These are phyloP conservation scores for Ogataea polymorpha DNA, from an alignment of 805 yeast genomes.

Conservation along the genomic window DNA sequence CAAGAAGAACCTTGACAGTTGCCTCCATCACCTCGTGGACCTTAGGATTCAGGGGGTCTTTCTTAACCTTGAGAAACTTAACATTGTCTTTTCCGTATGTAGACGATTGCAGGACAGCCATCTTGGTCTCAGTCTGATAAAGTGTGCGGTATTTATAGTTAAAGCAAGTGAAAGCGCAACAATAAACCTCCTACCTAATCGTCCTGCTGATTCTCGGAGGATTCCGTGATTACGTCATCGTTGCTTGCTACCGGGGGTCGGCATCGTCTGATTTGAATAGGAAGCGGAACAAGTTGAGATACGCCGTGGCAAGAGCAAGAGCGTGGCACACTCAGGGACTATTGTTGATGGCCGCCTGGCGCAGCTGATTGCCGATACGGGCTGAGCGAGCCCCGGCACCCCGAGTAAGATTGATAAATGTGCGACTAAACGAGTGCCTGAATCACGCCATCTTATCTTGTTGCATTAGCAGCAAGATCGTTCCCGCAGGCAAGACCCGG, in stretches of 20 bases:
- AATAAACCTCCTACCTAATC: background rate
- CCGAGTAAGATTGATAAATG: background rate
- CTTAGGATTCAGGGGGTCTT: conserved; percentile 67
- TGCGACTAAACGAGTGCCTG: background rate
- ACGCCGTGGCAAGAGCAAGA: too few relatives aligned
- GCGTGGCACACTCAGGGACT: too few relatives aligned
- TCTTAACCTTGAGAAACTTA: conserved; percentile 84
- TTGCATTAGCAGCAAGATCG: background rate
- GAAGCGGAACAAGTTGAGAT: background rate
- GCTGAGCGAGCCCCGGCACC: background rate
- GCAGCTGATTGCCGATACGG: too few relatives aligned
- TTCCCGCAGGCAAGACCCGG: background rate
- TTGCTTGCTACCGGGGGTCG: background rate
- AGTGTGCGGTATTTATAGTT: conserved; percentile 6
- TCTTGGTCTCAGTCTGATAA: conserved; percentile 7
- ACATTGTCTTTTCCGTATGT: conserved; percentile 92
- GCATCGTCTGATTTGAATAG: background rate
- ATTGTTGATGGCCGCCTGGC: too few relatives aligned
- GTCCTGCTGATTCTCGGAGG: conserved; percentile 5
- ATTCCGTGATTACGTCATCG: conserved; percentile 1
- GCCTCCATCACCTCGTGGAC: conserved; percentile 84
- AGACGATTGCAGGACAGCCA: conserved; percentile 41
- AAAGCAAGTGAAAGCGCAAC: background rate
- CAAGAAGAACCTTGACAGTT: conserved; percentile 69
- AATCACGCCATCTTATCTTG: background rate